Evolutionary conservation across 768 basidiomycete species (phyloP).

Genomic region (Sarcodon sp.): DNA sequence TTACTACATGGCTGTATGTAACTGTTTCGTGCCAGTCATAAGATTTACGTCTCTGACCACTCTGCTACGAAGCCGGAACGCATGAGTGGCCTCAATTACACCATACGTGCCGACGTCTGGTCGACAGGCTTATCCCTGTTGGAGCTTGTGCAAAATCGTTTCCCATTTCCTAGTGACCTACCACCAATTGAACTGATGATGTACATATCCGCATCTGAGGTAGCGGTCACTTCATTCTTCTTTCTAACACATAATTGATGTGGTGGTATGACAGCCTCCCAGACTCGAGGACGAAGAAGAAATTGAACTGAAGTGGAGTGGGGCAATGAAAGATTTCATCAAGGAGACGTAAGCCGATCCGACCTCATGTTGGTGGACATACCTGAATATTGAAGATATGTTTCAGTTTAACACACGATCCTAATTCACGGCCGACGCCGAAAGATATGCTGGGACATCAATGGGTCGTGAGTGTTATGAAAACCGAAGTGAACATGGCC

Average conservation of each 20-base stretch:
- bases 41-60: slow-evolving; percentile 2
- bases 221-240: slow-evolving; percentile 19
- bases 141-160: slow-evolving; percentile 87
- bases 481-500: slow-evolving; percentile 79
- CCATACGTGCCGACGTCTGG: slow-evolving; percentile 96
- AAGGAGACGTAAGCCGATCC: slow-evolving; percentile 51
- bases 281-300: slow-evolving; percentile 64
- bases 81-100: slow-evolving; percentile 84
- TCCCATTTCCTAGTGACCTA: slow-evolving; percentile 88
- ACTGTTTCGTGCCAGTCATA: neutral
- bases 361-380: slow-evolving; percentile 2
- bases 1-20: slow-evolving; percentile 95
- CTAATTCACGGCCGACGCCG: slow-evolving; percentile 61
- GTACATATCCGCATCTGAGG: slow-evolving; percentile 75
- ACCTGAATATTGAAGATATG: slow-evolving; percentile 4
- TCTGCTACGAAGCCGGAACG: slow-evolving; percentile 64
- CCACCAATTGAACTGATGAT: slow-evolving; percentile 92
- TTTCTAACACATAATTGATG: slow-evolving; percentile 5
- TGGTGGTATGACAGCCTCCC: slow-evolving; percentile 44
- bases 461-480: slow-evolving; percentile 70
- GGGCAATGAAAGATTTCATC: slow-evolving; percentile 88
- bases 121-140: slow-evolving; percentile 90
- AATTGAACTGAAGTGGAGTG: slow-evolving; percentile 40
- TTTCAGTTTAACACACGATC: slow-evolving; percentile 57
- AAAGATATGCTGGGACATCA: slow-evolving; percentile 74